phyloP scores from a whole-genome alignment of 768 basidiomycete species.

The Multifurca ochricompacta region DNA sequence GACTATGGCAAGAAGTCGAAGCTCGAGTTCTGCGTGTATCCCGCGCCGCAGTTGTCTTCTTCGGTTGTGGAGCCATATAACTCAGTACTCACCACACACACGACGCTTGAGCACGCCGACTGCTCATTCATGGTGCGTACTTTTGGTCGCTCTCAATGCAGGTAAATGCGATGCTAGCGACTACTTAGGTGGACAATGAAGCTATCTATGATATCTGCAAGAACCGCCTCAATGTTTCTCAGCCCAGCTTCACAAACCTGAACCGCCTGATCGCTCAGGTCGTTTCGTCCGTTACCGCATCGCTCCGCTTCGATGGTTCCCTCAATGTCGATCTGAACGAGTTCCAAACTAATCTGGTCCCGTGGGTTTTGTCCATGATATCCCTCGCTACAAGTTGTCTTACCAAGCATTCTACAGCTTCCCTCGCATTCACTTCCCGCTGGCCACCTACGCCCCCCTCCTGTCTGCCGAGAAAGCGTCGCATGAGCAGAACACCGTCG shows the following conservation, averaged over 20 bases:
- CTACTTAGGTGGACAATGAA: conserved; percentile 85
- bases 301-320: conserved; percentile 94
- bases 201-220: conserved; percentile 99
- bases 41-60: conserved; percentile 85
- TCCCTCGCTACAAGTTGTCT: neutral
- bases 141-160: neutral
- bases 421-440: conserved; percentile 97
- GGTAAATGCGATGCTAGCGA: neutral
- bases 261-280: conserved; percentile 98
- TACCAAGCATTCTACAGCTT: conserved; percentile 42
- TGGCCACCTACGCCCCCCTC: conserved; percentile 93
- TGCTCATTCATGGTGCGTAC: conserved; percentile 91
- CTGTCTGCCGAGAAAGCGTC: conserved; percentile 91
- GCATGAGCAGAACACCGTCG: conserved; percentile 95
- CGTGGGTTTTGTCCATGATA: conserved; percentile 47
- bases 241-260: conserved; percentile 87
- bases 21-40: conserved; percentile 96
- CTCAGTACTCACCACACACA: conserved; percentile 93
- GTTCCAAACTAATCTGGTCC: conserved; percentile 98
- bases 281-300: conserved; percentile 95
- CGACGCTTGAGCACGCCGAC: conserved; percentile 96
- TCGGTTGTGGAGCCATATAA: conserved; percentile 99
- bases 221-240: conserved; percentile 77
- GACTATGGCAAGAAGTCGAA: conserved; percentile 99
- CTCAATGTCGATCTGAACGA: conserved; percentile 96